Evolutionary conservation across 2,329 filamentous ascomycete species (phyloP).

Genomic region (Claviceps sp.): DNA sequence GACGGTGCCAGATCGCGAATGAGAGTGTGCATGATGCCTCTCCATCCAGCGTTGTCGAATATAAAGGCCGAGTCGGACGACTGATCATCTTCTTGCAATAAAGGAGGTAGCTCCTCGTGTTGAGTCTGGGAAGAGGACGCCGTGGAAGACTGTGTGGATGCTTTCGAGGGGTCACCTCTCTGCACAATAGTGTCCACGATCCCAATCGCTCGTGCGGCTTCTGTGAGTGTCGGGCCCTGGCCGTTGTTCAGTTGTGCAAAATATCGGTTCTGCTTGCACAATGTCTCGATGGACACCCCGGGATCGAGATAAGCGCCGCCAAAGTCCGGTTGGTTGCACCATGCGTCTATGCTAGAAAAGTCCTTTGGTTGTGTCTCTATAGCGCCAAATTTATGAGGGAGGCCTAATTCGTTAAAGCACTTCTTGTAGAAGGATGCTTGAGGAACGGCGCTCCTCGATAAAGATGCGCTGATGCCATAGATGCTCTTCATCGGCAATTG

Average conservation of each 20-base stretch:
- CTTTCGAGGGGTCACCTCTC: conserved; percentile 28
- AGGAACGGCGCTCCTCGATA: conserved; percentile 48
- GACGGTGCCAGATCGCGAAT: conserved; percentile 73
- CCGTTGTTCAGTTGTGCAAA: conserved; percentile 37
- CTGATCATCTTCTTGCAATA: conserved; percentile 20
- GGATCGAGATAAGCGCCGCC: conserved; percentile 74
- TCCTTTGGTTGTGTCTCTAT: conserved; percentile 57
- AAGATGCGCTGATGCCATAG: conserved; percentile 63
- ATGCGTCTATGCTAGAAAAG: conserved; percentile 53
- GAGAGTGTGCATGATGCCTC: conserved; percentile 68
- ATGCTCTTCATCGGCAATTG: conserved; percentile 68
- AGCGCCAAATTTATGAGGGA: conserved; percentile 69
- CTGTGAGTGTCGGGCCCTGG: conserved; percentile 47
- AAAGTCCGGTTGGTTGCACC: conserved; percentile 61
- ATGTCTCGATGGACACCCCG: conserved; percentile 46
- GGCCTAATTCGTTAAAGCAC: conserved; percentile 67
- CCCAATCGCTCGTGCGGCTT: conserved; percentile 65
- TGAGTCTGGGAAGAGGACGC: conserved; percentile 33
- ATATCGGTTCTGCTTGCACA: conserved; percentile 42
- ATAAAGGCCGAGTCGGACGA: conserved; percentile 44
- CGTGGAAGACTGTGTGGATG: conserved; percentile 32
- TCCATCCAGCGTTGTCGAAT: conserved; percentile 76
- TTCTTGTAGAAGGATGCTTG: conserved; percentile 80
- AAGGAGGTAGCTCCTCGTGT: conserved; percentile 8
- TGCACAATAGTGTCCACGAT: conserved; percentile 72